phyloP scores from a whole-genome alignment of 1,284 basidiomycete genomes.

The Ganoderma multipileum region DNA sequence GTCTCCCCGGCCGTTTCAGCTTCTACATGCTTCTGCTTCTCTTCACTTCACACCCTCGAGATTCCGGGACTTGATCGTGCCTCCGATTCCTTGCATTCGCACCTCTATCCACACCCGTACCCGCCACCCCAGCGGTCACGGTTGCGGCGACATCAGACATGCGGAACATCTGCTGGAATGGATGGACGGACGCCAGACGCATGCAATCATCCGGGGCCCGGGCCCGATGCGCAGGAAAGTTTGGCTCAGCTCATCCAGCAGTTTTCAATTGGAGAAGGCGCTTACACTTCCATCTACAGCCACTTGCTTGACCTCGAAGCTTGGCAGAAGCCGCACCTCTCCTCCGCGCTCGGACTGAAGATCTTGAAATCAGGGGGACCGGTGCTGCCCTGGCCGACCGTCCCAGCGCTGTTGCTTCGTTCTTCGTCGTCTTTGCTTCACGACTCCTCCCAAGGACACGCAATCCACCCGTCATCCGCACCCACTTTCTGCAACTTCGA shows the following conservation, averaged over 20 bases:
- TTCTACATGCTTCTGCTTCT: not conserved
- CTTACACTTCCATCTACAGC: not conserved
- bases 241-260: not conserved
- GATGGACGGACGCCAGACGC: not conserved
- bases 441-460: not conserved
- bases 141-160: not conserved
- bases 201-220: not conserved
- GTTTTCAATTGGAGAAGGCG: not conserved
- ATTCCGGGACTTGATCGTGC: not conserved
- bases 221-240: conserved; percentile 3
- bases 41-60: not conserved
- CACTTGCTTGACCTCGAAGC: not conserved
- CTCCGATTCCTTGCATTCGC: not conserved
- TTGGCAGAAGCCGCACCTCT: not conserved
- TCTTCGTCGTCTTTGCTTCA: not conserved
- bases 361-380: not conserved
- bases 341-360: conserved; percentile 1
- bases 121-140: not conserved
- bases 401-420: not conserved
- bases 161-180: not conserved
- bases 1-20: conserved; percentile 1
- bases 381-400: not conserved
- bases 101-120: not conserved
- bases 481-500: not conserved
- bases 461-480: not conserved